Conservation (phyloP, 192 early-diverging fungal genomes). For the Podila minutissima region DNA sequence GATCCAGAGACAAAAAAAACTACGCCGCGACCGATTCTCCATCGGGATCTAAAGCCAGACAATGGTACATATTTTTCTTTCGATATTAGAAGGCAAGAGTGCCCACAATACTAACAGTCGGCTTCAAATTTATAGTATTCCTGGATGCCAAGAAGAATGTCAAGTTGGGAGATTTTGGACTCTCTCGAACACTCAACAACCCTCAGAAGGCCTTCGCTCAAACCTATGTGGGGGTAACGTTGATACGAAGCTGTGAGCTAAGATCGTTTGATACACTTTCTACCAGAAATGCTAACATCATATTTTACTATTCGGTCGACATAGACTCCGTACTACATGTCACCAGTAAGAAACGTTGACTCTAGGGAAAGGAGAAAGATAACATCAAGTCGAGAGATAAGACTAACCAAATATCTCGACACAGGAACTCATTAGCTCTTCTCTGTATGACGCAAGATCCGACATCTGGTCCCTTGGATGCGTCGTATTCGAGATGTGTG, state of each 20-base stretch:
- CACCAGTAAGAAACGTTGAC: conserved; percentile 59
- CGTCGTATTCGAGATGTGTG: conserved; percentile 78
- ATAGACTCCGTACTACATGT: conserved; percentile 83
- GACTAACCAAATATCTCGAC: background rate
- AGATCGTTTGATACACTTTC: conserved; percentile 1
- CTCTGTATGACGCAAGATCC: conserved; percentile 73
- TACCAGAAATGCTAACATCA: background rate
- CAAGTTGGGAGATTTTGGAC: conserved; percentile 83
- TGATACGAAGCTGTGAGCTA: background rate
- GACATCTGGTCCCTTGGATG: conserved; percentile 84
- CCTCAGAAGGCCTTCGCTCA: conserved; percentile 72
- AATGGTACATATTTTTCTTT: conserved; percentile 57
- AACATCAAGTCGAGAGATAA: background rate
- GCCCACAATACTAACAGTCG: too few species aligned
- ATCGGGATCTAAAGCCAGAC: conserved; percentile 81
- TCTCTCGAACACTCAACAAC: conserved; percentile 68
- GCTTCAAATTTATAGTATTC: conserved; percentile 58
- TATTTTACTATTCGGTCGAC: background rate
- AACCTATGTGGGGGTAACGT: conserved; percentile 74
- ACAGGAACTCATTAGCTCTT: conserved; percentile 74
- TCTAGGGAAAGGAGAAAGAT: too few species aligned
- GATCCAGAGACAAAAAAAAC: conserved; percentile 32
- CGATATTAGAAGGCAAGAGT: too few species aligned
- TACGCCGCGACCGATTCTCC: conserved; percentile 62
- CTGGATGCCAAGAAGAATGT: conserved; percentile 72